Evolutionary conservation across 169 alveolate species (phyloP), one percentile per base, ranked within the genome.

Genomic region (Cardiosporidium cionae): DNA sequence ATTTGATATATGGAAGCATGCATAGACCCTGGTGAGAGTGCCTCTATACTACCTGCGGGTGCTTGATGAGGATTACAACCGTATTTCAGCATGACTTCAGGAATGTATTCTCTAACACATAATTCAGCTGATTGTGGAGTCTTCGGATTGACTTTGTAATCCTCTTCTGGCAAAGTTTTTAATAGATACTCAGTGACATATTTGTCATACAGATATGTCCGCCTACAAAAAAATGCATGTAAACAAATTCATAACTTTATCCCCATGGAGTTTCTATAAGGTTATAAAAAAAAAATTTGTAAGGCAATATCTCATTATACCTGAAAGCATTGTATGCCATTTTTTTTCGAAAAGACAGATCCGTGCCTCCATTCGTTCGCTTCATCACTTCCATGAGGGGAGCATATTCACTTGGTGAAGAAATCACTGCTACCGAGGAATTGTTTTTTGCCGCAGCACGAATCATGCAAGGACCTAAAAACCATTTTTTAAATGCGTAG

Each of bases 31-130:
- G n/a, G n/a, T n/a, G n/a, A n/a, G n/a, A n/a, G n/a, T n/a, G n/a
- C n/a, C n/a, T n/a, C n/a, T n/a, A n/a, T n/a, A n/a, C n/a, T 29
- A 79, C 70, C 80, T 0, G 85, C 85, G 4, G 85, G 85, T 36
- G 37, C 71, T 52, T 79, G 85, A n/a, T 79, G 85, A 33, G 85
- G 85, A 35, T 79, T 79, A 78, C 85, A 79, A 9, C 85, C 85
- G 53, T 79, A 79, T 64, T 68, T 75, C 31, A 36, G 58, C n/a
- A 70, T 52, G 5, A 7, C 37, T 34, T 44, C 3, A 0, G 64
- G 58, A 27, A 32, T 1, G 58, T 0, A 34, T 36, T 32, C 70
- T 25, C n/a, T n/a, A n/a, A 52, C n/a, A 5, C 7, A 25, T 36
- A 32, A n/a, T n/a, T n/a, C n/a, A n/a, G n/a, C n/a, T n/a, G n/a